Evolutionary conservation across 202 grass and related monocot genomes (phyloP), one percentile per base, ranked within the genome.

Genomic region (Carex arenaria): DNA sequence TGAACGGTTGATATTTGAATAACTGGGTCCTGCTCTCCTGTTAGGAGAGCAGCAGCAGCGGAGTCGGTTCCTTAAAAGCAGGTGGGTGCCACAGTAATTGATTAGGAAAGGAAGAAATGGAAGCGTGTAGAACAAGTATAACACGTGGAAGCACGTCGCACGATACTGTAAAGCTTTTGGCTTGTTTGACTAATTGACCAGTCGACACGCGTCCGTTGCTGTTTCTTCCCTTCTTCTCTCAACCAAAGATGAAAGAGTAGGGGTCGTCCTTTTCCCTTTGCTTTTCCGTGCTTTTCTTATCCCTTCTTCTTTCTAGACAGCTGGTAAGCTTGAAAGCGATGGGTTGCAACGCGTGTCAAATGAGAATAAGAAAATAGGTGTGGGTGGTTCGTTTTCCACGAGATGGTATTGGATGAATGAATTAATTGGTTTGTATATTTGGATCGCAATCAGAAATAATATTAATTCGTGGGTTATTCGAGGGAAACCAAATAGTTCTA

Each of bases 51-150:
- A n/a, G n/a, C n/a, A 26, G 26, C 26, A 26, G 26, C 1, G 26
- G 26, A 26, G 26, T 26, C 1, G 26, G 26, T 26, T 26, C 26
- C 26, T 76, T 12, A 32, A 32, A 73, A 49, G 45, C 5, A 8
- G 43, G 70, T 73, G 45, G 70, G 70, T 19, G 7, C 28, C 51
- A 32, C 17, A 5, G 19, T 51, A 45, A 78, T 59, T 75, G 26
- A 78, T 32, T 59, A 57, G 4, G n/a, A 18, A 75, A 55, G 17
- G 30, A 82, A 9, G 49, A 52, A 72, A 4, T 62, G 47, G 17
- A 85, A 69, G 34, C 84, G 84, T 86, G 64, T 66, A 26, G 17
- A 28, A 26, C 43, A 71, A 45, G 84, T 85, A 49, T 12, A 4
- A 32, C 30, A 60, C 43, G 74, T 68, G 80, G 45, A 79, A 5